phyloP scores from a whole-genome alignment of 2,329 filamentous ascomycete genomes.

The Penicillium crustosum region DNA sequence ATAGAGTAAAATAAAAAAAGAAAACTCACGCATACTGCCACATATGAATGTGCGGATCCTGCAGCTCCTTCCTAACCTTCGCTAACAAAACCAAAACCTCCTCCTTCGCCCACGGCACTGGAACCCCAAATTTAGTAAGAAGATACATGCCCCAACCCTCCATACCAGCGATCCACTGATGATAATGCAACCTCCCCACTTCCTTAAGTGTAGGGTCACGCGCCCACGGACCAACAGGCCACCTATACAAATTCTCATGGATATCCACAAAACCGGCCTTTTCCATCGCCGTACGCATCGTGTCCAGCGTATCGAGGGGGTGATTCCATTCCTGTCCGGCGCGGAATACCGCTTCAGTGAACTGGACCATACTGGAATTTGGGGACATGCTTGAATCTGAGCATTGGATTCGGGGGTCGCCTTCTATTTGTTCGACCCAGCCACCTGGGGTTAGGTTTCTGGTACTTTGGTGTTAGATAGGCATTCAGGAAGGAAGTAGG shows the following conservation, averaged over 20 bases:
- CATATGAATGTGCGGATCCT: constrained; percentile 3
- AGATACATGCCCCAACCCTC: constrained; percentile 26
- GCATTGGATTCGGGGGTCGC: not conserved
- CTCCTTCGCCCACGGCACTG: constrained; percentile 8
- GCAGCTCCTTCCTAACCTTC: constrained; percentile 1
- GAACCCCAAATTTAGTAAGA: constrained; percentile 20
- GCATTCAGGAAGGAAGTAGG: not conserved
- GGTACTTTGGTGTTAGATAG: not conserved
- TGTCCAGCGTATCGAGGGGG: constrained; percentile 18
- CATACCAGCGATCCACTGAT: constrained; percentile 23
- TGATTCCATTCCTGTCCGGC: constrained; percentile 17
- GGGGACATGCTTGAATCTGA: not conserved
- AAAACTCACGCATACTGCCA: constrained; percentile 5
- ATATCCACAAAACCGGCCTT: constrained; percentile 32
- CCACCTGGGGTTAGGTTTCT: constrained; percentile 6
- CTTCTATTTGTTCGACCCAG: constrained; percentile 8
- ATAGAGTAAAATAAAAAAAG: not conserved
- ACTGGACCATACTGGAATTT: not conserved
- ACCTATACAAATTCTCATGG: constrained; percentile 21
- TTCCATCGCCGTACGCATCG: constrained; percentile 20
- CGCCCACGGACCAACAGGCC: constrained; percentile 30
- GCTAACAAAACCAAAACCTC: constrained; percentile 8
- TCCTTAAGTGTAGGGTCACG: constrained; percentile 27
- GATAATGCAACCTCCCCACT: constrained; percentile 40
- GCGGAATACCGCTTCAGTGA: constrained; percentile 10